Percentiles rank a stretch among this genome's conserved stretches.
Conservation (phyloP, 139 green algal genomes). For the Chlorella ohadii region DNA sequence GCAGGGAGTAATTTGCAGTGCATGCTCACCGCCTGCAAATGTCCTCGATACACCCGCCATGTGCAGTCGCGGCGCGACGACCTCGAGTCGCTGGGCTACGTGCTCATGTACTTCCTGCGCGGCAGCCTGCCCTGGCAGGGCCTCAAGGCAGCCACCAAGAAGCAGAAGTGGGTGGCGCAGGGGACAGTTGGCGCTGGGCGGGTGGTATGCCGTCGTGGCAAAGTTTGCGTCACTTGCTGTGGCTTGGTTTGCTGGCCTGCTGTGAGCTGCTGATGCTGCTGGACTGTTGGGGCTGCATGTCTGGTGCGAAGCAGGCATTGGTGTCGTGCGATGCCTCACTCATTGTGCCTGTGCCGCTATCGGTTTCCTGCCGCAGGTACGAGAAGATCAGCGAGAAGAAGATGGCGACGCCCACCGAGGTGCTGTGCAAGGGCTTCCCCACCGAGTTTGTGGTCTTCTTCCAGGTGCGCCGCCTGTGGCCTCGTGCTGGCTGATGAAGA, state of each 20-base stretch:
- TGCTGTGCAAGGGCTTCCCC: slow-evolving; percentile 97
- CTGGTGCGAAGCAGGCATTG: too few species aligned
- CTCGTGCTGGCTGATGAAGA: too few species aligned
- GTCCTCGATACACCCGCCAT: not conserved
- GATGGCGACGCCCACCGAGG: slow-evolving; percentile 98
- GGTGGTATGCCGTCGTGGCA: not conserved
- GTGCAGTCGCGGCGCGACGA: slow-evolving; percentile 97
- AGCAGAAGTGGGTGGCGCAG: slow-evolving; percentile 84
- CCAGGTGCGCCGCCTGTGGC: not conserved
- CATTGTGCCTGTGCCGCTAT: not conserved
- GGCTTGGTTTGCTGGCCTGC: too few species aligned
- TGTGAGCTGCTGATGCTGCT: too few species aligned
- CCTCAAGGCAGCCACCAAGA: slow-evolving; percentile 98
- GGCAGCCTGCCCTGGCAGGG: slow-evolving; percentile 97
- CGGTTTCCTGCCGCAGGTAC: slow-evolving; percentile 63
- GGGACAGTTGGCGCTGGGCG: not conserved
- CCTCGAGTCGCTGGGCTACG: slow-evolving; percentile 96
- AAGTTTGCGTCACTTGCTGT: too few species aligned
- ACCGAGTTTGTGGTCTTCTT: slow-evolving; percentile 98
- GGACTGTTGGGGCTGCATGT: too few species aligned
- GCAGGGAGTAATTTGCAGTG: not conserved
- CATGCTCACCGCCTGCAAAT: not conserved
- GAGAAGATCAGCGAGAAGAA: slow-evolving; percentile 99
- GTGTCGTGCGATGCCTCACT: not conserved
- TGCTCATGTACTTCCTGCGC: slow-evolving; percentile 99